Conservation (phyloP, 805 yeast genomes). For the Teunomyces atbi region DNA sequence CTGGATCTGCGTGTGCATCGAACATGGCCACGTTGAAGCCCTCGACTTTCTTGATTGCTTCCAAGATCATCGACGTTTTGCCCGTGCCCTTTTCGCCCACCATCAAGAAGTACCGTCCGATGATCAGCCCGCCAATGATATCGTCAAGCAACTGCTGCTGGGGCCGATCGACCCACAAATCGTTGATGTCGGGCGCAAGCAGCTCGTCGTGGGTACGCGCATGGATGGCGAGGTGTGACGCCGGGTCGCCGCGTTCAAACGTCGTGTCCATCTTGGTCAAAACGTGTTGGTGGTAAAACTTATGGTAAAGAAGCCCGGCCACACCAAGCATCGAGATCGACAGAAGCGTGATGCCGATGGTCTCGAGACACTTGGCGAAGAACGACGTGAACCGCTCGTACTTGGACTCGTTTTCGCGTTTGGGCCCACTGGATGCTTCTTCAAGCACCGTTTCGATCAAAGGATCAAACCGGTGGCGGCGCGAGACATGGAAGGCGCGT, state of each 20-base stretch:
- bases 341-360: constrained; percentile 69
- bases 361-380: constrained; percentile 52
- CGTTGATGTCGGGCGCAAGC: constrained; percentile 13
- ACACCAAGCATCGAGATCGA: constrained; percentile 66
- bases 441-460: constrained; percentile 9
- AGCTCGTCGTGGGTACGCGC: constrained; percentile 34
- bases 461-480: constrained; percentile 4
- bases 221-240: constrained; percentile 59
- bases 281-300: constrained; percentile 57
- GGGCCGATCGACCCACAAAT: constrained; percentile 64
- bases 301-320: constrained; percentile 73
- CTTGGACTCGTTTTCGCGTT: constrained; percentile 2
- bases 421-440: constrained; percentile 6
- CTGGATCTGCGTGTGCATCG: constrained; percentile 86
- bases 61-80: constrained; percentile 71
- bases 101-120: constrained; percentile 67
- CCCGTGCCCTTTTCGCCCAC: constrained; percentile 90
- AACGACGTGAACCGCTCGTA: constrained; percentile 7
- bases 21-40: constrained; percentile 67
- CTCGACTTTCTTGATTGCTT: constrained; percentile 61
- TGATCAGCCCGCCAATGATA: constrained; percentile 59
- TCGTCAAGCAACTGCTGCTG: constrained; percentile 66
- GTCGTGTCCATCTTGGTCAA: constrained; percentile 63
- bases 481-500: not conserved
- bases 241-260: constrained; percentile 65